Conservation (phyloP, 108 stramenopile genomes). For the Pseudonitzschia delicatissima region DNA sequence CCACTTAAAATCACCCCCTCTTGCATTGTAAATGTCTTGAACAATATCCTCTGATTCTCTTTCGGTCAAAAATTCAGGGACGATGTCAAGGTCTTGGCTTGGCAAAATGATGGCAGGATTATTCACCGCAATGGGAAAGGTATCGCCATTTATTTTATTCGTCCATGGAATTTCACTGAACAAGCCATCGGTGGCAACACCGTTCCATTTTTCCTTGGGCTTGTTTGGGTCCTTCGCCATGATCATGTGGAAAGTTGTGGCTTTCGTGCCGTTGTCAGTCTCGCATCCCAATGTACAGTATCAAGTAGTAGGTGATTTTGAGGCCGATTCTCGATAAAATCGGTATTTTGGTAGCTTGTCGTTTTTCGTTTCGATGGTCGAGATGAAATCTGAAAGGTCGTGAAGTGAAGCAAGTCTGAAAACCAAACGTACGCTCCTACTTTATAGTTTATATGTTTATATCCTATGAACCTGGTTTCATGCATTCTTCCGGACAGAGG, state of each 20-base stretch:
- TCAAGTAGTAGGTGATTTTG: not conserved
- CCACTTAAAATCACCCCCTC: conserved; percentile 22
- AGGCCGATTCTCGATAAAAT: too few species aligned
- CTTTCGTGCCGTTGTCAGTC: not conserved
- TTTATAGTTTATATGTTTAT: conserved; percentile 77
- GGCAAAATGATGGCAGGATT: not conserved
- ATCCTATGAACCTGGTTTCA: conserved; percentile 71
- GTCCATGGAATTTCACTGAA: conserved; percentile 2
- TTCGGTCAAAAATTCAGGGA: conserved; percentile 20
- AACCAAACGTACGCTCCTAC: conserved; percentile 72
- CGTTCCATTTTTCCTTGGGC: not conserved
- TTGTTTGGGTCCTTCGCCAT: not conserved
- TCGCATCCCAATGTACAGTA: too few species aligned
- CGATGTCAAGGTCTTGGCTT: conserved; percentile 4
- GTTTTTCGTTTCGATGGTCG: too few species aligned
- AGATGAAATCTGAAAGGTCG: not conserved
- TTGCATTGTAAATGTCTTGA: conserved; percentile 2
- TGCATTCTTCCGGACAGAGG: too few species aligned
- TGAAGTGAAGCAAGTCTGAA: conserved; percentile 17
- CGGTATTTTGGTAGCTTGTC: too few species aligned
- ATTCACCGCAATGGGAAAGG: not conserved
- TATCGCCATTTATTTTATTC: not conserved
- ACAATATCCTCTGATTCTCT: conserved; percentile 21
- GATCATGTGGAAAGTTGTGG: not conserved
- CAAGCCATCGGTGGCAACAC: not conserved